phyloP scores from a whole-genome alignment of 352 stramenopile genomes.

The Phytophthora vignae region DNA sequence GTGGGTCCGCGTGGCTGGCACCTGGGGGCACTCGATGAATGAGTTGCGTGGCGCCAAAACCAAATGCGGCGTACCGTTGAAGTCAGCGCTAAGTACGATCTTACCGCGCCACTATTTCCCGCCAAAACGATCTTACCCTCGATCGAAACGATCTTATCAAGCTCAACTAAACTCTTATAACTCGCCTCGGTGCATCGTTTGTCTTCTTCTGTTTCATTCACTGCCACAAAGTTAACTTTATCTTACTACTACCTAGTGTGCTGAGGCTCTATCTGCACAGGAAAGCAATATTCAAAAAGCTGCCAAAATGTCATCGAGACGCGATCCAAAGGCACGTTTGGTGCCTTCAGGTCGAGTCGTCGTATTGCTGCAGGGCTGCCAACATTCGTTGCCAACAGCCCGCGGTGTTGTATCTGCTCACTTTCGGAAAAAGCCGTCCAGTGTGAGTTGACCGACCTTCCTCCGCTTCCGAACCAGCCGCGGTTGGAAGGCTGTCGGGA shows the following conservation, averaged over 20 bases:
- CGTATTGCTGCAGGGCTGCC: neutral
- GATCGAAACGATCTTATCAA: no score
- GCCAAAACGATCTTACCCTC: constrained; percentile 7
- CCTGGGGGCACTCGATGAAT: constrained; percentile 23
- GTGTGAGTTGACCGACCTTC: constrained; percentile 55
- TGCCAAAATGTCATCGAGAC: constrained; percentile 22
- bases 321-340: neutral
- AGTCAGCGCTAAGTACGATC: constrained; percentile 28
- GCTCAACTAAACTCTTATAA: neutral
- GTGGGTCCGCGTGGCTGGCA: constrained; percentile 9
- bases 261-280: constrained; percentile 25
- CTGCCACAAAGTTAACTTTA: constrained; percentile 18
- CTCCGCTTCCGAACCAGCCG: constrained; percentile 57
- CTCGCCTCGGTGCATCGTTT: neutral
- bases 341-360: neutral
- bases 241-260: constrained; percentile 16
- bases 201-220: neutral
- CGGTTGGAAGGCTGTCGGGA: constrained; percentile 31
- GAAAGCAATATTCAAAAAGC: constrained; percentile 30
- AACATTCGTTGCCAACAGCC: neutral
- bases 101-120: constrained; percentile 25
- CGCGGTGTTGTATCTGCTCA: neutral
- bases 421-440: constrained; percentile 60
- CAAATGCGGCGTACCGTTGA: constrained; percentile 16
- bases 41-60: constrained; percentile 33